Evolutionary conservation across 805 yeast genomes (phyloP).

Genomic region (Millerozyma acaciae): DNA sequence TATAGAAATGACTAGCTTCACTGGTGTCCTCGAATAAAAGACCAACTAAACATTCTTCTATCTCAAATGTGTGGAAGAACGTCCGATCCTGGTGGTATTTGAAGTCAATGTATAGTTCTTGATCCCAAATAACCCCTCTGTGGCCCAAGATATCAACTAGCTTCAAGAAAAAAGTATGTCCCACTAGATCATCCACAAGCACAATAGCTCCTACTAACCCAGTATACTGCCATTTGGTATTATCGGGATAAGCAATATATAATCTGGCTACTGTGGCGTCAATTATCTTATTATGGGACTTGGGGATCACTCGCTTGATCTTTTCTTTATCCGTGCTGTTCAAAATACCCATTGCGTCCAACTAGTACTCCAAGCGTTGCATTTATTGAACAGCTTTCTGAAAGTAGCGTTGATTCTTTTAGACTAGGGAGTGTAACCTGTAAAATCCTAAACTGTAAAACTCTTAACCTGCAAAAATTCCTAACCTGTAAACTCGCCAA

Average conservation of each 20-base stretch:
- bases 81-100: constrained; percentile 91
- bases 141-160: constrained; percentile 79
- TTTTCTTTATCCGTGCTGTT: constrained; percentile 73
- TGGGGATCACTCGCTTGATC: constrained; percentile 85
- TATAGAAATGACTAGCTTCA: constrained; percentile 84
- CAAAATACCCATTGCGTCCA: constrained; percentile 37
- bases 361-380: too few relatives aligned
- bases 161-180: constrained; percentile 88
- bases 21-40: constrained; percentile 81
- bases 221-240: constrained; percentile 77
- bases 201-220: constrained; percentile 86
- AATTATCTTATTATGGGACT: constrained; percentile 77
- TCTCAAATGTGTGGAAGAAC: constrained; percentile 91
- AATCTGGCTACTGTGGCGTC: constrained; percentile 89
- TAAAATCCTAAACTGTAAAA: neutral
- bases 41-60: constrained; percentile 86
- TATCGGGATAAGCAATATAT: constrained; percentile 86
- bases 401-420: too few relatives aligned
- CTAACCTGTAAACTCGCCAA: neutral
- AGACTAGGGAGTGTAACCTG: neutral
- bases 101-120: constrained; percentile 84
- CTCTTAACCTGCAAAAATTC: neutral
- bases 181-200: constrained; percentile 87
- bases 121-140: constrained; percentile 95
- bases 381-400: neutral